These are phyloP conservation scores for Claviceps spartinae DNA, from an alignment of 2,329 filamentous ascomycete genomes.

Conservation along the genomic window DNA sequence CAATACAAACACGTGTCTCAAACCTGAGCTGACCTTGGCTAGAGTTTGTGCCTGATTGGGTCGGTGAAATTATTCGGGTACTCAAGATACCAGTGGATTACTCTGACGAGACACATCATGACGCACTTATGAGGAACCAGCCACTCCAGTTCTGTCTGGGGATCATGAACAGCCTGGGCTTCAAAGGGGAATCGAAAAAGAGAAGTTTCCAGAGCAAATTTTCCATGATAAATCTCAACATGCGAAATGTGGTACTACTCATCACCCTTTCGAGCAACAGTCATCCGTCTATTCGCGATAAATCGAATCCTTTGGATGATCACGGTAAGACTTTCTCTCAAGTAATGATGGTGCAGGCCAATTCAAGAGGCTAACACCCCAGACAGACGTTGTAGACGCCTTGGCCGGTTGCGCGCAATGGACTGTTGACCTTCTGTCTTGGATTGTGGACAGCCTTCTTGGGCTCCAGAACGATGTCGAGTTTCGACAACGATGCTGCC, in stretches of 20 bases:
- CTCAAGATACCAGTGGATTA: slow-evolving; percentile 69
- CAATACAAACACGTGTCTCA: not conserved
- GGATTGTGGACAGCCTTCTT: slow-evolving; percentile 47
- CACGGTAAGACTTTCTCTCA: slow-evolving; percentile 19
- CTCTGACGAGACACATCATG: slow-evolving; percentile 57
- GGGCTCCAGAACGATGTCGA: slow-evolving; percentile 37
- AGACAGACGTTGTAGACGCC: slow-evolving; percentile 55
- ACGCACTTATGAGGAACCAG: slow-evolving; percentile 59
- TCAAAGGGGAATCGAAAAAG: slow-evolving; percentile 45
- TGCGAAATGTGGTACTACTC: slow-evolving; percentile 57
- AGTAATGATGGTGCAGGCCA: not conserved
- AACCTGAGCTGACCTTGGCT: slow-evolving; percentile 8
- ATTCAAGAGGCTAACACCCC: not conserved
- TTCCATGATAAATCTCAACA: slow-evolving; percentile 59
- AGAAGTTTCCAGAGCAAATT: slow-evolving; percentile 60
- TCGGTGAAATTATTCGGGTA: slow-evolving; percentile 53
- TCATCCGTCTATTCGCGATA: slow-evolving; percentile 38
- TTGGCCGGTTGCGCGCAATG: slow-evolving; percentile 66
- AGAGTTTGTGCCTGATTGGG: slow-evolving; percentile 50
- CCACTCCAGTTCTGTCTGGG: slow-evolving; percentile 65
- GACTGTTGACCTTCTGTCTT: slow-evolving; percentile 57
- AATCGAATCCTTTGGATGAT: slow-evolving; percentile 48
- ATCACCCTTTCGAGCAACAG: slow-evolving; percentile 49
- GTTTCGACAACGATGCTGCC: slow-evolving; percentile 36
- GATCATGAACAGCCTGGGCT: slow-evolving; percentile 66